Evolutionary conservation across 257 asterid genomes (phyloP).

Genomic region (Leonotis leonurus): DNA sequence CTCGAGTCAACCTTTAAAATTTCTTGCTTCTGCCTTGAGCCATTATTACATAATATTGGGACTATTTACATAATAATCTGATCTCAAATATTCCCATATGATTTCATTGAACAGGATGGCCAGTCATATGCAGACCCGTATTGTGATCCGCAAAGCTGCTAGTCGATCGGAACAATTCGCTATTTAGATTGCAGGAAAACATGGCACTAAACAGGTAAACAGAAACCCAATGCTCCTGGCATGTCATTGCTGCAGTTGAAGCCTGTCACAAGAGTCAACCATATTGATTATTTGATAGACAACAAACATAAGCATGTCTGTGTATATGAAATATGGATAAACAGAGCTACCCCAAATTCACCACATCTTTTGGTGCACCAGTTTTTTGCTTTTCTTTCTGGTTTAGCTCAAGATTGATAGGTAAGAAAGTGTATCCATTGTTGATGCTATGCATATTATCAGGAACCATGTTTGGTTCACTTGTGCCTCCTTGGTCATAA

Average conservation of each 20-base stretch:
- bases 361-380: conserved; percentile 16
- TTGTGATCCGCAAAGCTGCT: background rate
- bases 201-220: conserved; percentile 6
- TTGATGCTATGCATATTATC: conserved; percentile 7
- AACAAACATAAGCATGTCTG: background rate
- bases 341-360: conserved; percentile 30
- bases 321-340: background rate
- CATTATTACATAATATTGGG: conserved; percentile 10
- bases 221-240: background rate
- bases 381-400: conserved; percentile 18
- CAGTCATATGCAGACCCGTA: conserved; percentile 4
- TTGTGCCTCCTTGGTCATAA: conserved; percentile 23
- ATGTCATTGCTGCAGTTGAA: conserved; percentile 27
- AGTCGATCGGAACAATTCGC: conserved; percentile 1
- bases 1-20: background rate
- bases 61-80: conserved; percentile 15
- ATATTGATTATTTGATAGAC: background rate
- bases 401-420: conserved; percentile 33
- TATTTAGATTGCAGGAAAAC: conserved; percentile 1
- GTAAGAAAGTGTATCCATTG: conserved; percentile 11
- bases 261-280: conserved; percentile 26
- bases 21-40: conserved; percentile 1
- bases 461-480: conserved; percentile 21
- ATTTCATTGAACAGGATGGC: conserved; percentile 14
- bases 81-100: background rate